Evolutionary conservation across 2,329 filamentous ascomycete species (phyloP).

Genomic region (Pseudogymnoascus sp.): DNA sequence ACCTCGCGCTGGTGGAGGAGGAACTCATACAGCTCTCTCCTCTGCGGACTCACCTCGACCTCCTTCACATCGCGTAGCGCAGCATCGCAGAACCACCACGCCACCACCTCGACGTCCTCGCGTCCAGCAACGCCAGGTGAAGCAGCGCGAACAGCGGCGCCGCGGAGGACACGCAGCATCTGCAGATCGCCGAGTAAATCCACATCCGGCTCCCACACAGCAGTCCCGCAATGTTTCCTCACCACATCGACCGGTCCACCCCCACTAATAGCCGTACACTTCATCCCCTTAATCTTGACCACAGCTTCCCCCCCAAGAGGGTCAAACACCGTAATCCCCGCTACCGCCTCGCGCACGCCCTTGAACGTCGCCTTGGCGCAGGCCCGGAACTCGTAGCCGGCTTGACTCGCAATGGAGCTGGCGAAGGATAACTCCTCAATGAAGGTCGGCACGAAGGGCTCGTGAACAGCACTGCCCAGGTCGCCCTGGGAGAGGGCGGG

Average conservation of each 20-base stretch:
- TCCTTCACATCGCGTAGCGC: background rate
- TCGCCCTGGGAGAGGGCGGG: background rate
- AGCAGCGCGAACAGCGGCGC: background rate
- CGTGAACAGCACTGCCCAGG: slow-evolving; percentile 10
- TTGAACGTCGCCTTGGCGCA: background rate
- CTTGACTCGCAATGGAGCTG: background rate
- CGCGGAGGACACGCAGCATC: background rate
- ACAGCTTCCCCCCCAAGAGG: background rate
- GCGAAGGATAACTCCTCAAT: background rate
- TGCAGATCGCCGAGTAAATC: background rate
- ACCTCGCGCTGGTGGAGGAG: background rate
- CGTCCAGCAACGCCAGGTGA: background rate
- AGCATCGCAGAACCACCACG: background rate
- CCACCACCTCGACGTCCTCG: background rate
- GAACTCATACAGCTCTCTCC: background rate
- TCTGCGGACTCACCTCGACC: background rate
- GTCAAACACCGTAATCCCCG: background rate
- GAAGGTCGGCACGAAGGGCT: background rate
- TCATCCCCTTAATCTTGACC: background rate
- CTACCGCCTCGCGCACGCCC: background rate
- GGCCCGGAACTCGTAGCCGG: background rate
- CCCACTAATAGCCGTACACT: background rate
- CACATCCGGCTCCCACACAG: background rate
- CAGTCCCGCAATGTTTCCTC: background rate
- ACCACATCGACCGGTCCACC: background rate